These are phyloP conservation scores for Russula sp. DNA, from an alignment of 768 basidiomycete genomes.

Conservation along the genomic window DNA sequence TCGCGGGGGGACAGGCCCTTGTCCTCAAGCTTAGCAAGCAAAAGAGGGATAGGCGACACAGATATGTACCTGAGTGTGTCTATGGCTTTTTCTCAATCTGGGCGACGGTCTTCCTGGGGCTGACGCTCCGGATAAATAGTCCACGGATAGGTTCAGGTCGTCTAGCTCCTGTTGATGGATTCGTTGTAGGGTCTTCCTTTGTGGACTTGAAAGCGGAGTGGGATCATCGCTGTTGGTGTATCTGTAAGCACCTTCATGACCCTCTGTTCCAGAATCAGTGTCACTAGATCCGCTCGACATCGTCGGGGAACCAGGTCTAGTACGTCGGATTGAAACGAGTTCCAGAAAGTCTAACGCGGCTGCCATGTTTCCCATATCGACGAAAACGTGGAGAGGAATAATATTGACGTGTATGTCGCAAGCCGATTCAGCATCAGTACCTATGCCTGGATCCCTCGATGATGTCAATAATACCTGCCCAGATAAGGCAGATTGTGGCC, in stretches of 20 bases:
- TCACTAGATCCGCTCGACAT: not conserved
- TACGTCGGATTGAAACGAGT: conserved; percentile 30
- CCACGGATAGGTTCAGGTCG: conserved; percentile 50
- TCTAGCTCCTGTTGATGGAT: conserved; percentile 50
- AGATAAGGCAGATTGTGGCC: conserved; percentile 18
- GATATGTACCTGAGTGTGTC: not conserved
- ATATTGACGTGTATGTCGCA: conserved; percentile 37
- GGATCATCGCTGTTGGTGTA: not conserved
- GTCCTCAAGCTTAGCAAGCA: not conserved
- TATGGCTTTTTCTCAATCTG: not conserved
- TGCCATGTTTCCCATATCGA: conserved; percentile 52
- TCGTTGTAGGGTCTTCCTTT: conserved; percentile 35
- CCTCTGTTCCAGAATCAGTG: conserved; percentile 6
- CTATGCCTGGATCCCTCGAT: not conserved
- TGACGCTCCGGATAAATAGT: conserved; percentile 34
- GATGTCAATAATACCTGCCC: conserved; percentile 20
- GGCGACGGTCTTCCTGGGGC: not conserved
- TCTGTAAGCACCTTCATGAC: not conserved
- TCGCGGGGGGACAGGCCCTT: not conserved
- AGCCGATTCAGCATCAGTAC: not conserved
- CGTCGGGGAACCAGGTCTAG: not conserved
- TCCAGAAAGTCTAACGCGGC: conserved; percentile 45
- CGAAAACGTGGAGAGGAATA: conserved; percentile 67
- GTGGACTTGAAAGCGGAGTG: conserved; percentile 14
- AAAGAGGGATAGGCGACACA: not conserved